Base-by-base conservation (phyloP, 2,329 filamentous ascomycete species). In the Colletotrichum orchidophilum region DNA sequence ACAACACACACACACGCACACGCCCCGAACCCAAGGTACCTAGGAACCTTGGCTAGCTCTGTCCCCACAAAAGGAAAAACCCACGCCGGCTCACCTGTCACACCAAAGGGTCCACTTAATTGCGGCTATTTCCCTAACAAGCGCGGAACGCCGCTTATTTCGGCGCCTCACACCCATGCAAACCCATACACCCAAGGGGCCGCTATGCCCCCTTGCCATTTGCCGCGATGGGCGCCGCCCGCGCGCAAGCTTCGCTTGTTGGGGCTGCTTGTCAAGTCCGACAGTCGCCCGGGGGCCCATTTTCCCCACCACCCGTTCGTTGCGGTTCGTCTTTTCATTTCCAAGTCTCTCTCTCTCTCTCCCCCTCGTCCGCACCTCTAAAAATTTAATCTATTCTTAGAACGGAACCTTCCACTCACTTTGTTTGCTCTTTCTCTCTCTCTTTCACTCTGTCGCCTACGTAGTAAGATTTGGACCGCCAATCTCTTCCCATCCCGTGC, bases 381-480 rank as follows among this genome's bases (percentile, higher is more conserved):
- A 71, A 71, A 57, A 62, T 57, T 57, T 58, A 33, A 27, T 55
- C 64, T 68, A 68, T 71, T 67, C 33, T 68, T 71, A 53, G 68
- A 26, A 67, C 18, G 39, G 39, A 8, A 42, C 39, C 39, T 42
- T 8, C 39, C 18, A 42, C 15, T 15, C 39, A 39, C 35, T 6
- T 31, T 15, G 21, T 46, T 24, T 12, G 7, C 15, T 31, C 46
- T 31, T 11, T n/a, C 24, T 49, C 29, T 26, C 29, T 33, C 49
- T 29, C 29, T 12, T 18, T 31, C 9, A 31, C 21, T 60, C 59
- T 33, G 8, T 27, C 50, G n/a, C n/a, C n/a, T n/a, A n/a, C n/a
- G n/a, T n/a, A n/a, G n/a, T 18, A n/a, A 18, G 39, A n/a, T 18
- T 42, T 42, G 39, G 39, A 42, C 39, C 39, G 39, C 15, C 39